Conservation (phyloP, 225 moss, liverwort and hornwort genomes). For the Thuidium tamariscinum region DNA sequence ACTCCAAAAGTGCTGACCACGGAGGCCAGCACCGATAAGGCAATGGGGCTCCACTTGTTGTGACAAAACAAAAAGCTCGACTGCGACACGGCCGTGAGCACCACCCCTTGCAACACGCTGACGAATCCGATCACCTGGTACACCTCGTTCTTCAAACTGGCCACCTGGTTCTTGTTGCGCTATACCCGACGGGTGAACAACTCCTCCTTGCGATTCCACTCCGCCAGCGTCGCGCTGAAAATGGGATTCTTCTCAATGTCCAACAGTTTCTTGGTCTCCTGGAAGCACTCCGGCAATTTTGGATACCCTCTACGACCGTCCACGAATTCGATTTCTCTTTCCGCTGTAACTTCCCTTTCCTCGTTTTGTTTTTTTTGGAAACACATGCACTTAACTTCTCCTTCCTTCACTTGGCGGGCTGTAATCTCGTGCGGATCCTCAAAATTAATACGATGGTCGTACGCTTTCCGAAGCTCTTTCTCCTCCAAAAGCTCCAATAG, state of each 20-base stretch:
- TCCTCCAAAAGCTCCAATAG: neutral
- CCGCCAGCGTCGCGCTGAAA: neutral
- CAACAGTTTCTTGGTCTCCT: neutral
- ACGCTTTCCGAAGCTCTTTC: neutral
- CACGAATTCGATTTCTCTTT: rapidly evolving
- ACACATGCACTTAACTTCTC: neutral
- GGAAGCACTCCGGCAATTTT: neutral
- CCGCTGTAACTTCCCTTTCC: no score
- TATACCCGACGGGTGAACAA: neutral
- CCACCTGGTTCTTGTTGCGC: neutral
- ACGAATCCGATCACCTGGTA: neutral
- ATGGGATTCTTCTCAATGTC: neutral
- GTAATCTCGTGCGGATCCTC: neutral
- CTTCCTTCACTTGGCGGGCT: neutral
- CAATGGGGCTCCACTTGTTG: neutral
- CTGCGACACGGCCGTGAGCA: neutral
- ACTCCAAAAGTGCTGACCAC: neutral
- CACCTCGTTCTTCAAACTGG: neutral
- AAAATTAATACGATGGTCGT: rapidly evolving
- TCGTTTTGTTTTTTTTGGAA: no score
- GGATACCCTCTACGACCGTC: rapidly evolving
- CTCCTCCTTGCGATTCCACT: neutral
- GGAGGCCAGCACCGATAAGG: neutral
- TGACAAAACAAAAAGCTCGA: neutral
- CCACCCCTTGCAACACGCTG: neutral